Evolutionary conservation across 306 rosid species (phyloP), one percentile per base, ranked within the genome.

Genomic region (Sesbania bispinosa): DNA sequence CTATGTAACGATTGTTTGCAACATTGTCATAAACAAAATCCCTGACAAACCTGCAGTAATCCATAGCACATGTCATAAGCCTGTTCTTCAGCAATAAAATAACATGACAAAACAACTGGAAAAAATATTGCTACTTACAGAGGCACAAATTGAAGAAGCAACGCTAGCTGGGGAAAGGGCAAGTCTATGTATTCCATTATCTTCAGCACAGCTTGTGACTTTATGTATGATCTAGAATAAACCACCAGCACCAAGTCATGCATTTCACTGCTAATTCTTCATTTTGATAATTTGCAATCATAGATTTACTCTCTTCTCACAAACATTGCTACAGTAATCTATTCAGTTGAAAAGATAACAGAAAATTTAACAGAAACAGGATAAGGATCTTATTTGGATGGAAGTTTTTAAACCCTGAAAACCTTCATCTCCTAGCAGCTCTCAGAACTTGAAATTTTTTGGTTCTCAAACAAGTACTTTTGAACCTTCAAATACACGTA

Each of bases 131-230:
- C 19, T 65, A 84, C 97, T 87, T 83, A 90, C 98, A 94, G 77
- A 21, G 96, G 98, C 77, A 94, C 83, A 74, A 90, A 84, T 62
- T 83, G 84, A 19, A 85, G 73, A 36, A 88, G 81, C 26, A 86
- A 61, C 2, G 96, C 90, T 21, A 90, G 77, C 77, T 90, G 98
- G 10, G 98, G 98, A 71, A 89, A 90, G 24, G 98, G 98, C 62
- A 90, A 63, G 81, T 94, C 85, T 47, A 90, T 85, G 70, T 89
- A 67, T 62, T 94, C 90, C 98, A 94, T 94, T 76, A 94, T 94
- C 88, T 88, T 94, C 73, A 88, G 43, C 76, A 90, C 98, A 63
- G 97, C 98, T 69, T 87, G 96, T 39, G 98, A 93, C 66, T 89
- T 90, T 45, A 89, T 83, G 53, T 83, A 84, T 69, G 97, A 88